These are phyloP conservation scores for Diplotaxis tenuifolia DNA, from an alignment of 345 rosid genomes.

Conservation along the genomic window DNA sequence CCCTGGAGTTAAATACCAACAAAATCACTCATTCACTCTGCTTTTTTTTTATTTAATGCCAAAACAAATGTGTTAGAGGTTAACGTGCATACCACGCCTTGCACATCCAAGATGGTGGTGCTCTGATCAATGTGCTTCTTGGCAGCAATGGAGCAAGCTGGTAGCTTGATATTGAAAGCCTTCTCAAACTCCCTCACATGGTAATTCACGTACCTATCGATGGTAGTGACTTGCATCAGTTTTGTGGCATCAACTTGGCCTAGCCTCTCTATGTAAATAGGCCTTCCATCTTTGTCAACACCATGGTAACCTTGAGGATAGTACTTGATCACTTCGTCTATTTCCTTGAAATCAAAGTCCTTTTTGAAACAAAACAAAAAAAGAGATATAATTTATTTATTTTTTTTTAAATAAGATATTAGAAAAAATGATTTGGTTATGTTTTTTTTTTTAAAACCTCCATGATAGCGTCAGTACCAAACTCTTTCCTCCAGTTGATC, in stretches of 20 bases:
- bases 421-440: neutral
- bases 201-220: conserved; percentile 81
- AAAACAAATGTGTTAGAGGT: conserved; percentile 4
- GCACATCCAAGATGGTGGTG: conserved; percentile 91
- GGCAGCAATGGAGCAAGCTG: conserved; percentile 78
- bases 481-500: conserved; percentile 86
- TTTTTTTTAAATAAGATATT: too few relatives aligned
- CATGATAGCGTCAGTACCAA: conserved; percentile 71
- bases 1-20: conserved; percentile 45
- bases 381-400: neutral
- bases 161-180: conserved; percentile 68
- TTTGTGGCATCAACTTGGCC: conserved; percentile 84
- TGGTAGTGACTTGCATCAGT: conserved; percentile 82
- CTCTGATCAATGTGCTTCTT: conserved; percentile 86
- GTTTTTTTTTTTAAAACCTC: conserved; percentile 45
- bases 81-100: conserved; percentile 77
- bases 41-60: neutral
- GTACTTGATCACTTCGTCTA: conserved; percentile 65
- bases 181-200: conserved; percentile 88
- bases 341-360: conserved; percentile 86
- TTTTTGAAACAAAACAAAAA: conserved; percentile 14
- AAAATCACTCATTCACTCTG: neutral
- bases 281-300: conserved; percentile 84
- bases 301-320: conserved; percentile 98
- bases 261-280: conserved; percentile 76